A percentile compares a stretch with the other conserved stretches of the same genome.
These are phyloP conservation scores for Penicillium sp. DNA, from an alignment of 2,329 filamentous ascomycete genomes.

Conservation along the genomic window DNA sequence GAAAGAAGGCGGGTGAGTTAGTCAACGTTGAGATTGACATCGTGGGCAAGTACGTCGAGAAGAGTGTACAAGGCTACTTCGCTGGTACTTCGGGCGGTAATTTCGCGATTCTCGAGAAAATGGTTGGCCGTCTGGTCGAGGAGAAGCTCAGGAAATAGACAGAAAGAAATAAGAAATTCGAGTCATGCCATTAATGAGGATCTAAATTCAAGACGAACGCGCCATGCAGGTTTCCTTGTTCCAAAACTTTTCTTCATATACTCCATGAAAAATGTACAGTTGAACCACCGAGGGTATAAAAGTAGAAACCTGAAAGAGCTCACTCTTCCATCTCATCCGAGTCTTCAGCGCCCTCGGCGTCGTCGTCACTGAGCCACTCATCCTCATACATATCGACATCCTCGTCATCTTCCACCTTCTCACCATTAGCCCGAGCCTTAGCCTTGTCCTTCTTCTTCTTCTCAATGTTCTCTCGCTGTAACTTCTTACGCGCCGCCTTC, in stretches of 20 bases:
- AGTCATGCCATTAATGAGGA: constrained; percentile 11
- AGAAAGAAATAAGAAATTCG: constrained; percentile 2
- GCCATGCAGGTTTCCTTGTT: constrained; percentile 2
- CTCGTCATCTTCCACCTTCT: constrained; percentile 49
- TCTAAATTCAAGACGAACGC: constrained; percentile 5
- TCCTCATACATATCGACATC: constrained; percentile 56
- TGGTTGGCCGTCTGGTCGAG: constrained; percentile 72
- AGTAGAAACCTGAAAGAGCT: constrained; percentile 7
- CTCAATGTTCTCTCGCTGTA: constrained; percentile 88
- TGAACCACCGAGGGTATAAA: constrained; percentile 21
- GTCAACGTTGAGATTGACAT: constrained; percentile 95
- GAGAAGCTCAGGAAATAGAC: constrained; percentile 55
- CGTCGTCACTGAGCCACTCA: constrained; percentile 54
- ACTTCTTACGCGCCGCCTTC: constrained; percentile 77
- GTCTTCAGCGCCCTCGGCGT: constrained; percentile 46
- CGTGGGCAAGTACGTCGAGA: constrained; percentile 64
- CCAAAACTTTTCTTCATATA: constrained; percentile 11
- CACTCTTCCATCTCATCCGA: constrained; percentile 45
- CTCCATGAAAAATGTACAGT: constrained; percentile 19
- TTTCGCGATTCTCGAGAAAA: constrained; percentile 63
- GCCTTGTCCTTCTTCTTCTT: constrained; percentile 69
- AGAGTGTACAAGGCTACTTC: constrained; percentile 82
- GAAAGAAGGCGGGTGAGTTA: constrained; percentile 73
- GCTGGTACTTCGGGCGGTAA: constrained; percentile 39
- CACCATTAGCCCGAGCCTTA: constrained; percentile 45